Percentiles rank a stretch among this genome's conserved stretches.
These are phyloP conservation scores for Fusarium sp. DNA, from an alignment of 2,329 filamentous ascomycete genomes.

Conservation along the genomic window DNA sequence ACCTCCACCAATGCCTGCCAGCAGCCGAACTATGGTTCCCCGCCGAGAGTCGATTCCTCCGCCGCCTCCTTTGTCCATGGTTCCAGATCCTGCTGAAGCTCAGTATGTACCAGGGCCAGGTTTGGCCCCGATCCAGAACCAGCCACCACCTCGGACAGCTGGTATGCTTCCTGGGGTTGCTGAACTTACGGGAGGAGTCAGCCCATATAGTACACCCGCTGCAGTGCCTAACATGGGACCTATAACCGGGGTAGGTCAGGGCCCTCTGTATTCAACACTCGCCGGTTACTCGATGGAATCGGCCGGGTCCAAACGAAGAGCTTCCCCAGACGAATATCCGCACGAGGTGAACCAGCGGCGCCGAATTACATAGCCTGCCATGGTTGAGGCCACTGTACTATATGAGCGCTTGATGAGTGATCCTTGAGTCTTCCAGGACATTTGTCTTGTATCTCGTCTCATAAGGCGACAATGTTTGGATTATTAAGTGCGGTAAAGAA, in stretches of 20 bases:
- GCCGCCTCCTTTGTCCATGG: conserved; percentile 43
- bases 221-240: conserved; percentile 47
- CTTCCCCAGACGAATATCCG: conserved; percentile 56
- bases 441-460: conserved; percentile 8
- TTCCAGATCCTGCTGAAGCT: conserved; percentile 45
- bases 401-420: conserved; percentile 26
- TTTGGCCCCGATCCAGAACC: conserved; percentile 64
- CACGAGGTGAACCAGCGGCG: conserved; percentile 59
- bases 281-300: conserved; percentile 51
- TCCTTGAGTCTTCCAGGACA: conserved; percentile 19
- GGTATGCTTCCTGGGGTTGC: conserved; percentile 68
- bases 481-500: conserved; percentile 4
- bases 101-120: conserved; percentile 52
- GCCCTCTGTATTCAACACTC: conserved; percentile 48
- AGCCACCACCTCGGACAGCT: conserved; percentile 50
- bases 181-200: conserved; percentile 71
- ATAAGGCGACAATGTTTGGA: conserved; percentile 12
- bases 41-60: conserved; percentile 55
- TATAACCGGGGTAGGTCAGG: conserved; percentile 50
- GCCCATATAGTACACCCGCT: conserved; percentile 65
- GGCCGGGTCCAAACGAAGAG: conserved; percentile 61
- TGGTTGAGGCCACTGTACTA: neutral
- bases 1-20: conserved; percentile 45
- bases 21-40: conserved; percentile 50
- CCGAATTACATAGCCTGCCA: conserved; percentile 42